Evolutionary conservation across 164 flowering plant species (phyloP).

Genomic region (Protea cynaroides): DNA sequence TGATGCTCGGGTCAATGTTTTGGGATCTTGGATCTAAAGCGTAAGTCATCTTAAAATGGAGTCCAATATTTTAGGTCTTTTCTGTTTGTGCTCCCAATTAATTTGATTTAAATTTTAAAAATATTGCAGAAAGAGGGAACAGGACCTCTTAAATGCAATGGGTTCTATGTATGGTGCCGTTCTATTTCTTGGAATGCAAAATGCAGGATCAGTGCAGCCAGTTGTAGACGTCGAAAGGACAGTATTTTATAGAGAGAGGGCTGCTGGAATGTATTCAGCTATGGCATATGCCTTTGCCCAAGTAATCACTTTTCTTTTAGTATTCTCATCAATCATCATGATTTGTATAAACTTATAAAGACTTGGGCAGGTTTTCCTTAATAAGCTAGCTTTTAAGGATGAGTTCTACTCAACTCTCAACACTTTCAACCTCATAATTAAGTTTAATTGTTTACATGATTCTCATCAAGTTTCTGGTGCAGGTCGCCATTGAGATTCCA

Average conservation of each 20-base stretch:
- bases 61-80: neutral
- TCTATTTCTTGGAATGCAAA: constrained; percentile 25
- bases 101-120: neutral
- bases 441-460: neutral
- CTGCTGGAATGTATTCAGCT: constrained; percentile 45
- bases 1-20: constrained; percentile 32
- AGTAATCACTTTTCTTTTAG: constrained; percentile 7
- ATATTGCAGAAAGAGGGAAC: constrained; percentile 16
- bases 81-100: too few species aligned
- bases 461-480: constrained; percentile 1
- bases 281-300: constrained; percentile 38
- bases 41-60: constrained; percentile 7
- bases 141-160: constrained; percentile 25
- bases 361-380: too few species aligned
- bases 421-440: too few species aligned
- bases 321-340: neutral
- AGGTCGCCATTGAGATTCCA: constrained; percentile 36
- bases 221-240: constrained; percentile 35
- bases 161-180: constrained; percentile 32
- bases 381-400: too few species aligned
- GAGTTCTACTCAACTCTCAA: too few species aligned
- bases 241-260: constrained; percentile 38
- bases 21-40: constrained; percentile 31
- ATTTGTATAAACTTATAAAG: too few species aligned
- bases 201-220: constrained; percentile 32